Conservation (phyloP, 331 rosid genomes). For the Malus hybrid region DNA sequence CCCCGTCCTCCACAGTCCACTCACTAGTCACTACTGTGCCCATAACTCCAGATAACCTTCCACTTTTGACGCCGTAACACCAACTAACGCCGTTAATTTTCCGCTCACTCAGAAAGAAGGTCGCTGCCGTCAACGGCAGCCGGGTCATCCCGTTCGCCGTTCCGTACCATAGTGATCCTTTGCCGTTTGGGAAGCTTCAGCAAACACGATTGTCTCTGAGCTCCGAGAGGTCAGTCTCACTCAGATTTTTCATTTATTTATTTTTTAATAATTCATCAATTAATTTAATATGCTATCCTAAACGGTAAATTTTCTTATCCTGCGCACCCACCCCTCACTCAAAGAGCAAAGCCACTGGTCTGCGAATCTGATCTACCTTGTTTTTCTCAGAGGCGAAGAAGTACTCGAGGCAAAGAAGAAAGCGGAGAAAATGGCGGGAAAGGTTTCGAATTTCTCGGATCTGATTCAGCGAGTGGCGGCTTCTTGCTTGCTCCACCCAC, state of each 20-base stretch:
- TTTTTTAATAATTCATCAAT: not conserved
- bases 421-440: conserved; percentile 55
- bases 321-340: not conserved
- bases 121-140: not conserved
- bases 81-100: not conserved
- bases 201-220: not conserved
- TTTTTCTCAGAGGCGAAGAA: not conserved
- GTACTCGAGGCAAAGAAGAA: conserved; percentile 12
- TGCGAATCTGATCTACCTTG: conserved; percentile 10
- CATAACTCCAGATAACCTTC: too few species aligned
- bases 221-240: not conserved
- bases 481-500: conserved; percentile 91
- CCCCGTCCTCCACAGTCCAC: not conserved
- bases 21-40: not conserved
- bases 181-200: not conserved
- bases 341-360: too few species aligned
- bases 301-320: not conserved
- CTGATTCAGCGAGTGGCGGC: conserved; percentile 91
- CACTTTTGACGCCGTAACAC: not conserved
- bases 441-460: conserved; percentile 79
- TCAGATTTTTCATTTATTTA: not conserved
- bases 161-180: not conserved
- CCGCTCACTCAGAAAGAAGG: not conserved
- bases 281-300: not conserved
- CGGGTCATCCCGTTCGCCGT: not conserved